Percentiles rank a stretch among this genome's conserved stretches.
Conservation (phyloP, 805 yeast species). For the Danielozyma ontarioensis region DNA sequence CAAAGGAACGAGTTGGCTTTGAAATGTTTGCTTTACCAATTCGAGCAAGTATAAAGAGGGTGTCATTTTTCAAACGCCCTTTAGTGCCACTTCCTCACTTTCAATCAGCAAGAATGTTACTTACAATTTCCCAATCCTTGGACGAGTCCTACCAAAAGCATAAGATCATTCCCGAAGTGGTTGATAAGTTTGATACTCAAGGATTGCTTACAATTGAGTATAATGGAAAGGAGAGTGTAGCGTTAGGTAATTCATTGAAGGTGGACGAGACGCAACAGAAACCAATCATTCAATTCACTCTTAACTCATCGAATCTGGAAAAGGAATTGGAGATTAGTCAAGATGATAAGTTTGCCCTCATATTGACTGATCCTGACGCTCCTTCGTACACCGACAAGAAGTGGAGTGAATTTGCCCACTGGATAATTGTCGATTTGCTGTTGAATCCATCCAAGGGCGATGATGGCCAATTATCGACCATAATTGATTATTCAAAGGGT, state of each 20-base stretch:
- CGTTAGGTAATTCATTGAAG: conserved; percentile 70
- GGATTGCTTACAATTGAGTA: conserved; percentile 63
- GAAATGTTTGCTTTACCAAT: no score
- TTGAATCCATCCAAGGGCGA: conserved; percentile 29
- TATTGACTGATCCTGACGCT: conserved; percentile 91
- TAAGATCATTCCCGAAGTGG: conserved; percentile 49
- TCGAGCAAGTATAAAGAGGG: no score
- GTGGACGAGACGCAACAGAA: conserved; percentile 61
- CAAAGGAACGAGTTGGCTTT: no score
- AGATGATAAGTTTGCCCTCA: conserved; percentile 61
- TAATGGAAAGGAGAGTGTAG: conserved; percentile 52
- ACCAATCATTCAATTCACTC: conserved; percentile 66
- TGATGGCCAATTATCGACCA: conserved; percentile 18
- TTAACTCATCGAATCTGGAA: conserved; percentile 42
- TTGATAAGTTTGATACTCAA: conserved; percentile 43
- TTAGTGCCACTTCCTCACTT: no score
- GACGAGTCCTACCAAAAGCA: conserved; percentile 46
- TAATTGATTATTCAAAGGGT: conserved; percentile 32
- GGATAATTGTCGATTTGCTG: conserved; percentile 52
- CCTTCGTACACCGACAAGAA: conserved; percentile 77
- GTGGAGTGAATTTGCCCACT: conserved; percentile 88
- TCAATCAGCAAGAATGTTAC: conserved; percentile 36
- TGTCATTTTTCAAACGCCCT: no score
- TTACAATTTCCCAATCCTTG: conserved; percentile 52
- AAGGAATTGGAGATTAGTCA: conserved; percentile 36